phyloP scores from a whole-genome alignment of 441 rosid species.

The Erodium trifolium region DNA sequence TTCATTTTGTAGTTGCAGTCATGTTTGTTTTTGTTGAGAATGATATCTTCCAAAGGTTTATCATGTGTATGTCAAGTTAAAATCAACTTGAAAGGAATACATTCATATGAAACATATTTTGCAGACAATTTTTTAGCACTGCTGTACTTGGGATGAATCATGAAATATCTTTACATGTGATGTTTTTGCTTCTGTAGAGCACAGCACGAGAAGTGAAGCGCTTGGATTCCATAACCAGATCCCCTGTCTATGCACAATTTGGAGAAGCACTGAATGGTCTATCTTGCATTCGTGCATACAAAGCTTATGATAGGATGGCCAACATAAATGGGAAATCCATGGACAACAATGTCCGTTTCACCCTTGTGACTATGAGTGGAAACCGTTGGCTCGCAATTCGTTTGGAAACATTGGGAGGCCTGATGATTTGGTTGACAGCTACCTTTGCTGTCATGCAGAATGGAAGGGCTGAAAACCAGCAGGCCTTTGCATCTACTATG shows the following conservation, averaged over 20 bases:
- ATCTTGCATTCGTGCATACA: constrained; percentile 75
- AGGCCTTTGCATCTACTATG: constrained; percentile 80
- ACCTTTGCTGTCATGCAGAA: constrained; percentile 91
- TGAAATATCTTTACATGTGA: constrained; percentile 11
- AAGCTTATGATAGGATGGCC: constrained; percentile 88
- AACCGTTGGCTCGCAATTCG: constrained; percentile 94
- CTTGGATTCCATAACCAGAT: constrained; percentile 71
- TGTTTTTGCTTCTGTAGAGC: constrained; percentile 40
- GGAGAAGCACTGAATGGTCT: constrained; percentile 90
- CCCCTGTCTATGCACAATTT: constrained; percentile 91
- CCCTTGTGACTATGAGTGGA: constrained; percentile 61
- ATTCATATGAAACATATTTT: background rate
- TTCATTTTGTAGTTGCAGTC: background rate
- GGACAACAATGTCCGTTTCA: constrained; percentile 80
- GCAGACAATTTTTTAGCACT: background rate
- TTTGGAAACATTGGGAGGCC: constrained; percentile 77
- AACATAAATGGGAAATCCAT: constrained; percentile 67
- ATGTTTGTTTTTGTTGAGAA: too few species aligned
- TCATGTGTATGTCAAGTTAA: too few species aligned
- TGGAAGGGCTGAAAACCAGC: constrained; percentile 62
- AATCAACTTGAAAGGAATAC: too few species aligned
- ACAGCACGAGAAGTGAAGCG: constrained; percentile 96
- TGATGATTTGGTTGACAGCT: constrained; percentile 91
- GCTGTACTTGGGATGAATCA: background rate
- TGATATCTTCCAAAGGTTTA: too few species aligned